Evolutionary conservation across 371 early-diverging fungal species (phyloP).

Genomic region (Circinella umbellata): DNA sequence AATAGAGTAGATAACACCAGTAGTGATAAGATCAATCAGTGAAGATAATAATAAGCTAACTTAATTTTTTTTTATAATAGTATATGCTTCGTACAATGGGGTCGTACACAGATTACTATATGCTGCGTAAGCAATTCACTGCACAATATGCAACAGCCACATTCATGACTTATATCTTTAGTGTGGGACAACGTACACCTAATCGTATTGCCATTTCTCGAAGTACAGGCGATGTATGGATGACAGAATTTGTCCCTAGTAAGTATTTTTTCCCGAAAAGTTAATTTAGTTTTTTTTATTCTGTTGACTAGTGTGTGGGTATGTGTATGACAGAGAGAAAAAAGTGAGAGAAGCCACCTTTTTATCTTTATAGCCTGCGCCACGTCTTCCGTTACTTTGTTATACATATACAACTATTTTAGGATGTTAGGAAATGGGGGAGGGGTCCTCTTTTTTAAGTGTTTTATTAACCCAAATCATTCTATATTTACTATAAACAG

Average conservation of each 20-base stretch:
- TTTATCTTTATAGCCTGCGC: no score
- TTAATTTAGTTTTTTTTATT: conserved; percentile 16
- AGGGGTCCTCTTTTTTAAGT: no score
- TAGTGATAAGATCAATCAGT: no score
- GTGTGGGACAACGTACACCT: conserved; percentile 86
- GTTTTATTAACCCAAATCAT: background rate
- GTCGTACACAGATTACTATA: conserved; percentile 89
- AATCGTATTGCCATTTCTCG: conserved; percentile 88
- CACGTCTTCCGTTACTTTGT: no score
- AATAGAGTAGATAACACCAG: background rate
- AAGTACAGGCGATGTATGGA: conserved; percentile 82
- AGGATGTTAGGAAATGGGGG: no score
- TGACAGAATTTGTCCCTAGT: conserved; percentile 79
- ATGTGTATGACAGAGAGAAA: background rate
- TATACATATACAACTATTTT: no score
- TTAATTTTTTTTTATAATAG: conserved; percentile 26
- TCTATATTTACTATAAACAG: conserved; percentile 9
- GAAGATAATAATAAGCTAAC: background rate
- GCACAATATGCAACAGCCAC: conserved; percentile 86
- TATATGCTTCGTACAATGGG: conserved; percentile 72
- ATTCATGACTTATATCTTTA: conserved; percentile 90
- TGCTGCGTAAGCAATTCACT: conserved; percentile 91
- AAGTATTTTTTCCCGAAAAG: conserved; percentile 16
- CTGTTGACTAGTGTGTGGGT: conserved; percentile 11
- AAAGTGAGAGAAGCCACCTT: no score